Percentiles rank a stretch among this genome's conserved stretches.
phyloP scores from a whole-genome alignment of 495 filamentous ascomycete species.

The Oidiodendron maius region DNA sequence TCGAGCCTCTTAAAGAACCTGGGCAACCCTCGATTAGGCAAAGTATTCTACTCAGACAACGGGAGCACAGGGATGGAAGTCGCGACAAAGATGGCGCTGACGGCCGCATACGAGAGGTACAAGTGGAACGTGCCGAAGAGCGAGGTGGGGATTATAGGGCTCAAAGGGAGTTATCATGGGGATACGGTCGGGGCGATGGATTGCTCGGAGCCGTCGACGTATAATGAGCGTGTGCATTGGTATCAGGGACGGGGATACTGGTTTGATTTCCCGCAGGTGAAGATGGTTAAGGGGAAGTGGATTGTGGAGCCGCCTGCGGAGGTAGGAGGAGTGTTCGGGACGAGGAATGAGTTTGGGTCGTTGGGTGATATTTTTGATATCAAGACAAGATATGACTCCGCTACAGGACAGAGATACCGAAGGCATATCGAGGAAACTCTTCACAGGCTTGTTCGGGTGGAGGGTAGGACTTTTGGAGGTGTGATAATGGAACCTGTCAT shows the following conservation, averaged over 20 bases:
- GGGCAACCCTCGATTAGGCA: slow-evolving; percentile 52
- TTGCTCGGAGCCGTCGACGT: slow-evolving; percentile 63
- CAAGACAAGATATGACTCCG: slow-evolving; percentile 34
- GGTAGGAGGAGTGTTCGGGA: slow-evolving; percentile 40
- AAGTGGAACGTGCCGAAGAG: slow-evolving; percentile 48
- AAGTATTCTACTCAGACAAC: slow-evolving; percentile 74
- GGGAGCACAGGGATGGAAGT: slow-evolving; percentile 77
- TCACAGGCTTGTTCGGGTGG: slow-evolving; percentile 35
- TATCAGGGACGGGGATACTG: slow-evolving; percentile 68
- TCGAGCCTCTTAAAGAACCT: slow-evolving; percentile 49
- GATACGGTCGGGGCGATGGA: slow-evolving; percentile 83
- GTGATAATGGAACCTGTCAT: slow-evolving; percentile 71
- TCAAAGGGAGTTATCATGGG: slow-evolving; percentile 74
- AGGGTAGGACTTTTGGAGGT: slow-evolving; percentile 64
- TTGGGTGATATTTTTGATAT: slow-evolving; percentile 59
- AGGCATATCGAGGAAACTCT: slow-evolving; percentile 50
- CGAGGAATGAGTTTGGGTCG: slow-evolving; percentile 36
- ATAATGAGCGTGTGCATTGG: slow-evolving; percentile 74
- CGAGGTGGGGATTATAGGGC: slow-evolving; percentile 58
- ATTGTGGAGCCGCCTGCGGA: slow-evolving; percentile 46
- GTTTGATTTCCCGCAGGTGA: slow-evolving; percentile 68
- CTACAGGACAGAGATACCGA: slow-evolving; percentile 43
- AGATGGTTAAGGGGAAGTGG: slow-evolving; percentile 59
- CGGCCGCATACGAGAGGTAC: slow-evolving; percentile 56
- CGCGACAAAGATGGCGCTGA: slow-evolving; percentile 72